Evolutionary conservation across 495 filamentous ascomycete species (phyloP), one percentile per base, ranked within the genome.

Genomic region (Tuber umbilicatum): DNA sequence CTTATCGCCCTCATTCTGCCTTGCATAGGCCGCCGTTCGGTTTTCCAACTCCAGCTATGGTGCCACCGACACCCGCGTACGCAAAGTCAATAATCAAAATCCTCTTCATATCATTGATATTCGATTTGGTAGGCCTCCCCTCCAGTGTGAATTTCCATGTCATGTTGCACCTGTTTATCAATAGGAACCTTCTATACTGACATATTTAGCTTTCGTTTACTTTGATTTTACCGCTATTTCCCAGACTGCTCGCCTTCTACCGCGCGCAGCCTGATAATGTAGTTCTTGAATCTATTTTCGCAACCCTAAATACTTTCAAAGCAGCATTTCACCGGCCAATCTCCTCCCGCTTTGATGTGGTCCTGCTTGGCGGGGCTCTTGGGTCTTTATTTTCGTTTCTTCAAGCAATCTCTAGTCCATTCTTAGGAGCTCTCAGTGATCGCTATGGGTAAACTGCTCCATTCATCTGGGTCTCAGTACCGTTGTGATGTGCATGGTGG

Each of bases 191-290:
- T 16, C 35, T 40, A 74, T 73, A 68, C 38, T 72, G 41, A 70
- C 27, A 19, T 64, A 23, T 21, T 69, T 75, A 93, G 91, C 90
- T 93, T 77, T 93, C 92, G 45, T 94, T 94, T 83, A 98, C 96
- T n/a, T 95, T 98, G 84, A 97, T 98, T 84, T 91, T 99, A 7
- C 95, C 95, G 1, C 89, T 99, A 67, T 99, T 97, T 83, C 95
- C 95, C 5, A 92, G 92, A 31, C 90, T 99, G 27, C 89, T 99
- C 83, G 89, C 94, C 81, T 98, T 97, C 87, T 99, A 99, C 86
- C 91, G 93, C 83, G 50, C 84, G 85, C 68, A 82, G 83, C 73
- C 81, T 83, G 69, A 84, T 83, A 73, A 88, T 70, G 88, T 93
- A 1, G 83, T 96, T 60, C 89, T 99, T 42, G 90, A 91, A 74